Conservation (phyloP, 2,329 filamentous ascomycete species). For the Trichophyton rubrum region DNA sequence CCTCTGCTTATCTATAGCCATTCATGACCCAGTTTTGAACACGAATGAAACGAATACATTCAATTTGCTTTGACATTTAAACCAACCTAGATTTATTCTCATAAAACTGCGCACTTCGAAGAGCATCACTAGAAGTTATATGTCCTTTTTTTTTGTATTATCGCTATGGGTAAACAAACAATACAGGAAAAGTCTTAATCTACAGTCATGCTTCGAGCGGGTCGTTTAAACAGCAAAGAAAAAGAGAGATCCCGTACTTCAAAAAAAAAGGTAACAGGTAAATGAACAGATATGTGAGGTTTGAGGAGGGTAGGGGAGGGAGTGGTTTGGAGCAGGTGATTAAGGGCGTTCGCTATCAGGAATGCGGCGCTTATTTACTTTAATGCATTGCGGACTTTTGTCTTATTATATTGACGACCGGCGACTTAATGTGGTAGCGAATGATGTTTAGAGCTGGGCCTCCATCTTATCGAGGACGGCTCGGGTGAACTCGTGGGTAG, state of each 20-base stretch:
- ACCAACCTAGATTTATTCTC: neutral
- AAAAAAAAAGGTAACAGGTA: neutral
- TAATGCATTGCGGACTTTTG: neutral
- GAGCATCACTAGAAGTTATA: neutral
- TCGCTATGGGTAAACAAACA: neutral
- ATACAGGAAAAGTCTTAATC: constrained; percentile 4
- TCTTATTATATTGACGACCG: neutral
- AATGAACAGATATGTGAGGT: neutral
- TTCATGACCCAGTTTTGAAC: neutral
- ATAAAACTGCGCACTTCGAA: too few relatives aligned
- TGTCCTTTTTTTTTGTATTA: constrained; percentile 1
- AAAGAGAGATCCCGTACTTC: neutral
- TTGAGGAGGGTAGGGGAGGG: neutral
- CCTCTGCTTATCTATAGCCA: neutral
- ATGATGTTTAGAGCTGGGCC: constrained; percentile 43
- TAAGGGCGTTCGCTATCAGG: neutral
- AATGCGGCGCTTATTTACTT: neutral
- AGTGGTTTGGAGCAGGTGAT: neutral
- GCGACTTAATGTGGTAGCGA: neutral
- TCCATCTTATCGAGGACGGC: constrained; percentile 96
- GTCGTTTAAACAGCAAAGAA: neutral
- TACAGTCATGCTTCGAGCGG: constrained; percentile 1
- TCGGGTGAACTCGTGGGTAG: constrained; percentile 88
- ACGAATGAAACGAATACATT: neutral
- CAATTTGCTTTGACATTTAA: neutral